These are phyloP conservation scores for Aspergillus bertholletiae DNA, from an alignment of 495 filamentous ascomycete genomes.

Conservation along the genomic window DNA sequence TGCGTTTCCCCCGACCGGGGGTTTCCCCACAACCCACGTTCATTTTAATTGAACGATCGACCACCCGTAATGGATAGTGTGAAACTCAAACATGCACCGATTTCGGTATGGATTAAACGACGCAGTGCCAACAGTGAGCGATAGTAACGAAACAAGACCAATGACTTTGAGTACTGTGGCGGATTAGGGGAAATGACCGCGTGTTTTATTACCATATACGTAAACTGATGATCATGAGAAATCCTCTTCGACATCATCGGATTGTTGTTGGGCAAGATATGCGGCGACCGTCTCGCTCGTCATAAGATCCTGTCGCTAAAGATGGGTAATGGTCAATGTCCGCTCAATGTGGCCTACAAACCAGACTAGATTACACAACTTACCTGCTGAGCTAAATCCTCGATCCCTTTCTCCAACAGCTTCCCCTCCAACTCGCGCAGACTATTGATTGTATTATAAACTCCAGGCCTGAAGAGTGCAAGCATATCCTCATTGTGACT, in stretches of 20 bases:
- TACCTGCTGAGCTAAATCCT: constrained; percentile 62
- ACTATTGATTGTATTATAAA: constrained; percentile 39
- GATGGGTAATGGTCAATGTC: not conserved
- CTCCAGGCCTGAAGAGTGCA: constrained; percentile 30
- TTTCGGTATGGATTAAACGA: not conserved
- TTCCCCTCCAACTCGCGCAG: constrained; percentile 57
- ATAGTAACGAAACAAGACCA: not conserved
- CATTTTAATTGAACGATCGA: not conserved
- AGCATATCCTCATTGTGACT: constrained; percentile 25
- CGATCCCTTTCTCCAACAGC: constrained; percentile 52
- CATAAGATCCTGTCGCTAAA: constrained; percentile 40
- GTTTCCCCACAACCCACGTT: not conserved
- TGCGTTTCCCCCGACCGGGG: not conserved
- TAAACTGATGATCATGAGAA: constrained; percentile 37
- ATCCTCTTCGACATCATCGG: constrained; percentile 37
- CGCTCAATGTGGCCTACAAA: not conserved
- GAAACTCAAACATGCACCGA: not conserved
- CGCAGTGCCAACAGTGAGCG: not conserved
- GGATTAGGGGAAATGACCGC: not conserved
- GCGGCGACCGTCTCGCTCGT: constrained; percentile 37
- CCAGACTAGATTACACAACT: constrained; percentile 10
- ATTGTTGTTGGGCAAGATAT: constrained; percentile 38
- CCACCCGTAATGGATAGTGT: not conserved
- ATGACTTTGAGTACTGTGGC: not conserved
- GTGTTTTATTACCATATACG: not conserved